Percentiles rank a stretch among this genome's conserved stretches.
Evolutionary conservation across 164 flowering plant genomes (phyloP).

Genomic region (Aristolochia fimbriata): DNA sequence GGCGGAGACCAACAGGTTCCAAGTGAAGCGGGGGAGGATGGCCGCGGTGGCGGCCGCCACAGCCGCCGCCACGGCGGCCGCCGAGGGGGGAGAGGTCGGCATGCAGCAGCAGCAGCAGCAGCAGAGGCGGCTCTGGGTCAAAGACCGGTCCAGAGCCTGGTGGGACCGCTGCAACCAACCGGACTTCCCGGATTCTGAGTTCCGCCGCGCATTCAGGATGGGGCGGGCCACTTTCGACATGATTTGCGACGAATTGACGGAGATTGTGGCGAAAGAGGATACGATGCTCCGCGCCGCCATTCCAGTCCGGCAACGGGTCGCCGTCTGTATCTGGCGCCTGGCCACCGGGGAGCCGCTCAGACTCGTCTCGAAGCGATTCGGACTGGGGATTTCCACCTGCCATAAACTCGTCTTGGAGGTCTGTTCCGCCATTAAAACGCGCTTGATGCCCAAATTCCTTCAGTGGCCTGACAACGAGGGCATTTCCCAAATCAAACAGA

Average conservation of each 20-base stretch:
- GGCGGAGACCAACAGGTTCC: conserved; percentile 18
- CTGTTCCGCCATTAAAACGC: conserved; percentile 51
- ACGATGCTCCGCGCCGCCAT: conserved; percentile 81
- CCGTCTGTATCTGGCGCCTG: conserved; percentile 76
- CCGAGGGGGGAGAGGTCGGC: not conserved
- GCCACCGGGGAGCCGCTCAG: conserved; percentile 87
- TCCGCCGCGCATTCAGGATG: conserved; percentile 59
- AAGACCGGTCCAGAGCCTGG: conserved; percentile 79
- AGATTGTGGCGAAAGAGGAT: conserved; percentile 61
- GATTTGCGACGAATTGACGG: conserved; percentile 66
- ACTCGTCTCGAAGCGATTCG: conserved; percentile 65
- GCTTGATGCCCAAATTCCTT: conserved; percentile 59
- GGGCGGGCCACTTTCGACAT: conserved; percentile 62
- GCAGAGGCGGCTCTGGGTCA: conserved; percentile 78
- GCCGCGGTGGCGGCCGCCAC: conserved; percentile 7
- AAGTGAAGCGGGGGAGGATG: conserved; percentile 24
- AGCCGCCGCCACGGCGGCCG: not conserved
- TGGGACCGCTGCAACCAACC: conserved; percentile 57
- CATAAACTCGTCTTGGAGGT: conserved; percentile 85
- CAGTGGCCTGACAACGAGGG: conserved; percentile 55
- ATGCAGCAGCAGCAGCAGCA: conserved; percentile 2
- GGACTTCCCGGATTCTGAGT: conserved; percentile 68
- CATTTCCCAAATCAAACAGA: conserved; percentile 16
- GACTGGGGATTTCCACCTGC: conserved; percentile 80
- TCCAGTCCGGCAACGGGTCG: conserved; percentile 75